phyloP scores from a whole-genome alignment of 345 rosid species.

The Camelina sativa region DNA sequence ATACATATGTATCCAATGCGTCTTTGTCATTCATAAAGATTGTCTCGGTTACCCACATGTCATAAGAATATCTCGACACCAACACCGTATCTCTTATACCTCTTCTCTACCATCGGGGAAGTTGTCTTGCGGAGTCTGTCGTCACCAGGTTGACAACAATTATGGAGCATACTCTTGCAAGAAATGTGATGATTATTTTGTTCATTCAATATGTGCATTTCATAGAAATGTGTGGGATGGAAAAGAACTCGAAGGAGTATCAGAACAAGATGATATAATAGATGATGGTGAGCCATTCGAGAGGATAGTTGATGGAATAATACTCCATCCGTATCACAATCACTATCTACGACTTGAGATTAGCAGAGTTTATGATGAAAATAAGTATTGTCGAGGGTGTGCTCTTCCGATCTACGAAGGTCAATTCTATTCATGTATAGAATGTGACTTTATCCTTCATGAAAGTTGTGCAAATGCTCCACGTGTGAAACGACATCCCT shows the following conservation, averaged over 20 bases:
- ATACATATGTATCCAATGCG: background rate
- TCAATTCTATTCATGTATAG: no score
- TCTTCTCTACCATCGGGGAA: background rate
- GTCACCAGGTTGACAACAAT: background rate
- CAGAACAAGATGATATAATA: background rate
- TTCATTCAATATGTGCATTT: background rate
- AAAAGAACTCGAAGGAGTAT: background rate
- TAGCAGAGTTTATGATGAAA: background rate
- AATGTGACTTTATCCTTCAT: no score
- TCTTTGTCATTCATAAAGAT: background rate
- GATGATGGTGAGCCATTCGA: background rate
- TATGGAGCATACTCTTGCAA: background rate
- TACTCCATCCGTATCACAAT: background rate
- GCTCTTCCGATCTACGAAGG: no score
- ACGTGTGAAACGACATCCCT: no score
- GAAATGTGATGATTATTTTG: background rate
- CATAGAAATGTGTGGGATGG: background rate
- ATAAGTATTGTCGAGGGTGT: background rate
- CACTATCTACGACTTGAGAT: background rate
- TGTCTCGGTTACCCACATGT: background rate
- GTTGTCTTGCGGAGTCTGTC: background rate
- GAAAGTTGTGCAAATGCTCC: no score
- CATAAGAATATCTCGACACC: constrained; percentile 30
- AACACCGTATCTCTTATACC: constrained; percentile 15
- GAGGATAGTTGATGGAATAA: background rate